Percentiles rank a stretch among this genome's conserved stretches.
phyloP scores from a whole-genome alignment of 2,329 filamentous ascomycete species.

The Aspergillus phoenicis region DNA sequence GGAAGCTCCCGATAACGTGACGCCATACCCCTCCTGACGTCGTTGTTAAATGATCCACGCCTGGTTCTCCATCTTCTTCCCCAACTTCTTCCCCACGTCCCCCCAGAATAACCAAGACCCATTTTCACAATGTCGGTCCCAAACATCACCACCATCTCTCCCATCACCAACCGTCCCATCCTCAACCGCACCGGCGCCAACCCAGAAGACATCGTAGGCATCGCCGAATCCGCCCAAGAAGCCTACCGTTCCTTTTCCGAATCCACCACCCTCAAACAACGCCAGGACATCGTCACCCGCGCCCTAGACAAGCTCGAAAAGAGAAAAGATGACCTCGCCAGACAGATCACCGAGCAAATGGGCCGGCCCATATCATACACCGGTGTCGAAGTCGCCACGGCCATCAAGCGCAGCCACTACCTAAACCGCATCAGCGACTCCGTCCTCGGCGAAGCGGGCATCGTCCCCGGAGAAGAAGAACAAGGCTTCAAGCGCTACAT shows the following conservation, averaged over 20 bases:
- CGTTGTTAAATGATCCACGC: background rate
- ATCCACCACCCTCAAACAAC: conserved; percentile 69
- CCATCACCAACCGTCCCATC: conserved; percentile 80
- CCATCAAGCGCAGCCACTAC: conserved; percentile 78
- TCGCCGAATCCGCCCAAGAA: conserved; percentile 28
- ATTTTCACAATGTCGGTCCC: conserved; percentile 27
- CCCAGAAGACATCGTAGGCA: conserved; percentile 24
- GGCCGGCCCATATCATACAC: conserved; percentile 85
- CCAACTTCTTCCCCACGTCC: conserved; percentile 9
- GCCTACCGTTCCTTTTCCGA: conserved; percentile 63
- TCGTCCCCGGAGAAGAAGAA: conserved; percentile 62
- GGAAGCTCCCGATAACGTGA: background rate
- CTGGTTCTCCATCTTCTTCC: conserved; percentile 1
- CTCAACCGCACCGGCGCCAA: conserved; percentile 72
- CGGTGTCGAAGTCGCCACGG: conserved; percentile 77
- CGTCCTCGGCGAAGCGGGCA: conserved; percentile 66
- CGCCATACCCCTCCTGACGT: background rate
- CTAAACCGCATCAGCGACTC: conserved; percentile 79
- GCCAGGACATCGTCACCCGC: conserved; percentile 76
- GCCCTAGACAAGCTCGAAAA: conserved; percentile 70
- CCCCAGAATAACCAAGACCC: background rate
- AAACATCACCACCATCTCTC: conserved; percentile 71
- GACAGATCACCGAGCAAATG: conserved; percentile 87
- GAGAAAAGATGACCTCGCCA: conserved; percentile 75
- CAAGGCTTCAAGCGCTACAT: conserved; percentile 86